A percentile compares a stretch with the other conserved stretches of the same genome.
phyloP scores from a whole-genome alignment of 768 basidiomycete species.

The Harrya chromipes region DNA sequence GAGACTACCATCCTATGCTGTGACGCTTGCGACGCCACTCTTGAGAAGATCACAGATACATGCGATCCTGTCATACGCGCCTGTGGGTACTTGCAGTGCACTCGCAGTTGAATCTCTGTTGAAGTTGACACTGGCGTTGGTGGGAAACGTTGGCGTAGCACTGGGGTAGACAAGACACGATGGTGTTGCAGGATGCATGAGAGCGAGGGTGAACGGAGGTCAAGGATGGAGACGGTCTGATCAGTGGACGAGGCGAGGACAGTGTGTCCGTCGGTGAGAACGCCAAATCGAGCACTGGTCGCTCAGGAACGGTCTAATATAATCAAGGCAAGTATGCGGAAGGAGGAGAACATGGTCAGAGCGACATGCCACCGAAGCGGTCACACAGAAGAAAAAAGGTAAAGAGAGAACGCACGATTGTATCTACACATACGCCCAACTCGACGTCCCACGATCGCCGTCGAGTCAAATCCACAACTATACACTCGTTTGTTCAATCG shows the following conservation, averaged over 20 bases:
- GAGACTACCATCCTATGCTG: constrained; percentile 47
- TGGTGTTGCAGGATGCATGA: constrained; percentile 64
- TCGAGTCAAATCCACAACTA: constrained; percentile 88
- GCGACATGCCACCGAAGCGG: neutral
- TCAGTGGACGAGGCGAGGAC: constrained; percentile 70
- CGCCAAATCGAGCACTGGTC: constrained; percentile 69
- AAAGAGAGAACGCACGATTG: constrained; percentile 47
- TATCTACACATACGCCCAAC: constrained; percentile 63
- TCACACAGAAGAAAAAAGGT: neutral
- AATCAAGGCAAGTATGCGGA: neutral
- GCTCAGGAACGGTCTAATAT: constrained; percentile 67
- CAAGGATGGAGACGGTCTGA: constrained; percentile 68
- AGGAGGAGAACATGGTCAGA: neutral
- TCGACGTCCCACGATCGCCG: constrained; percentile 86
- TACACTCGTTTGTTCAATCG: constrained; percentile 45
- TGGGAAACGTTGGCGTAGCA: neutral
- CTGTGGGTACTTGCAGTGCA: constrained; percentile 59
- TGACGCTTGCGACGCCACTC: constrained; percentile 61
- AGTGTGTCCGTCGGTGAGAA: constrained; percentile 41
- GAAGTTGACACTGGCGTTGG: constrained; percentile 2
- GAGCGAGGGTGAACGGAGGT: constrained; percentile 51
- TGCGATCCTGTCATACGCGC: constrained; percentile 75
- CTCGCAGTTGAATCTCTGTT: neutral
- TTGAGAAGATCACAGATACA: constrained; percentile 75
- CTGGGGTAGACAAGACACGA: constrained; percentile 48